Base-by-base conservation (phyloP, 768 basidiomycete genomes). In the Boletus fagicola region DNA sequence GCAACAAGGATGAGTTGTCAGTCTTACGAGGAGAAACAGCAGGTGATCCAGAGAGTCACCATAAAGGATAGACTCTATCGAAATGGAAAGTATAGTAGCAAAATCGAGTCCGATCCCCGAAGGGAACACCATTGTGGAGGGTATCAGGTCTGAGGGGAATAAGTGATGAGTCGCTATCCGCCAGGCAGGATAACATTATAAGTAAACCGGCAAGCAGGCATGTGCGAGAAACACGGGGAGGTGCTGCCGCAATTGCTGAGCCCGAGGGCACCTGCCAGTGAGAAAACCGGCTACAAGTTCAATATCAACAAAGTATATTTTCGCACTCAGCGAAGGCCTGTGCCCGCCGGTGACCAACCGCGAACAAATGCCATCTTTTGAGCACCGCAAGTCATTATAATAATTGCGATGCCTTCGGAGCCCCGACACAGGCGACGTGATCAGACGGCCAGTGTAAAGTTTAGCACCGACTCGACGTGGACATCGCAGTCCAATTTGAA, bases 41-140 rank as follows among this genome's bases (percentile, higher is more conserved):
- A 33, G 18, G 8, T n/a, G 18, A 26, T 28, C n/a, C 7, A 13
- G 15, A 26, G 13, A 33, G 2, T 65, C n/a, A 65, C 65, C 65
- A 51, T 68, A 68, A 39, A 68, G 56, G 7, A 69, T 39, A 43
- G 60, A 50, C 47, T 68, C 68, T 31, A 65, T 12, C 2, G 57
- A 59, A 35, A 48, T 54, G 9, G 68, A 60, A 24, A 69, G 16
- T 47, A 68, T 24, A n/a, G 58, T 57, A 42, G 53, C 59, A 20
- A 49, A 5, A 28, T 57, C 65, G 3, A 63, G 62, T 20, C 54
- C 12, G 5, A 54, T 52, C 46, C 51, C 56, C 51, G 36, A 43
- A 35, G 49, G 45, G 52, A 46, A 57, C 49, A 9, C 35, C 24
- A 51, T 63, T 18, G 36, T 33, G n/a, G 35, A 35, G 22, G 36